phyloP scores from a whole-genome alignment of 345 rosid genomes.

The Populus alba region DNA sequence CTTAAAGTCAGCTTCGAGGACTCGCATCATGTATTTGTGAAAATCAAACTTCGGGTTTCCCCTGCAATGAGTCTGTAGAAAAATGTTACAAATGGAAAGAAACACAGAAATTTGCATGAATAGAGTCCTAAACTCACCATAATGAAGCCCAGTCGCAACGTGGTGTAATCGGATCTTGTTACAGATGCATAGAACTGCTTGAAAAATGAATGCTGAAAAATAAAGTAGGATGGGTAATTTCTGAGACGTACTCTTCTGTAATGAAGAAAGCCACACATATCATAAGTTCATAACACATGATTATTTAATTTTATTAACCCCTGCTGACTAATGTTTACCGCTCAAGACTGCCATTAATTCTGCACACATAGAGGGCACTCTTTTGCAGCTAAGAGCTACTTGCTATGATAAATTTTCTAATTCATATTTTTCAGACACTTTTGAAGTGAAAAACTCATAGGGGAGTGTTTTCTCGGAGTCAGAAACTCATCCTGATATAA shows the following conservation, averaged over 20 bases:
- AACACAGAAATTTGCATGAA: background rate
- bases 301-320: background rate
- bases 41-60: conserved; percentile 74
- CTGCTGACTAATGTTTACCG: background rate
- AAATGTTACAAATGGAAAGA: conserved; percentile 4
- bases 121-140: conserved; percentile 41
- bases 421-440: background rate
- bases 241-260: background rate
- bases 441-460: background rate
- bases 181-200: conserved; percentile 87
- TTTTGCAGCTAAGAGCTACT: background rate
- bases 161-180: conserved; percentile 67
- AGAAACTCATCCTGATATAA: background rate
- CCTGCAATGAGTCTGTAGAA: conserved; percentile 67
- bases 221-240: background rate
- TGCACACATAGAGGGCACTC: background rate
- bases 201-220: conserved; percentile 69
- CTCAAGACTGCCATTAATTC: background rate
- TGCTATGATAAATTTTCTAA: background rate
- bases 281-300: background rate
- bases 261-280: background rate
- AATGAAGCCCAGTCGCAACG: conserved; percentile 75
- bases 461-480: background rate
- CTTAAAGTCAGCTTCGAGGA: conserved; percentile 92
- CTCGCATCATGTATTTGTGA: conserved; percentile 78